Evolutionary conservation across 2,329 filamentous ascomycete genomes (phyloP), one percentile per base, ranked within the genome.

Genomic region (Botrytis pseudocinerea): DNA sequence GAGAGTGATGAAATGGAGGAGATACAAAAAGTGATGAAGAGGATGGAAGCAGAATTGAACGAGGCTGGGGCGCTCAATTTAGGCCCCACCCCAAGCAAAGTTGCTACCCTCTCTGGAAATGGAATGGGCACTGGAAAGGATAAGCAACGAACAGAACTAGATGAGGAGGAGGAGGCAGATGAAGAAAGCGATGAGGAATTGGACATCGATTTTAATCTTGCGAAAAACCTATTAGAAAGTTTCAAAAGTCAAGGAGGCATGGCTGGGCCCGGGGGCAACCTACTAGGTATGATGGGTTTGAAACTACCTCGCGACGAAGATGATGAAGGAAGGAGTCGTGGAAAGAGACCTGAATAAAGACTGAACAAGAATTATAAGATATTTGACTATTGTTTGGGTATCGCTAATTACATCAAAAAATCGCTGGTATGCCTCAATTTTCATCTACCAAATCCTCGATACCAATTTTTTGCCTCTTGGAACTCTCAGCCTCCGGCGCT

Each of bases 221-320:
- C 93, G 28, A 94, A 92, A 81, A 98, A 98, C 79, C 85, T 99
- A 71, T 85, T 99, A 1, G 94, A 98, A 81, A 95, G 93, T 78
- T 95, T 99, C 83, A 97, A 97, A 80, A 91, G 93, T 25, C 95
- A 98, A 81, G 93, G 86, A 28, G 96, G 96, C 20, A 89, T 92
- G 85, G 87, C 93, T 46, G 96, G 96, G 0, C 96, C 96, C 0
- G 92, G 93, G 2, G 91, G 95, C 0, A 98, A 98, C 80, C 84
- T 99, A 74, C 87, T 99, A 79, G 91, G 91, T 10, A 88, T 97
- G 83, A 92, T 98, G 91, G 94, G 94, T 0, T 85, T 98, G 76
- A 87, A 89, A 59, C 85, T 98, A 74, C 95, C 95, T 0, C 87
- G 92, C 74, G 94, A 97, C 78, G 93, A 95, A 74, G 90, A 88